Evolutionary conservation across 768 basidiomycete species (phyloP), one percentile per base, ranked within the genome.

Genomic region (Sutorius australiensis): DNA sequence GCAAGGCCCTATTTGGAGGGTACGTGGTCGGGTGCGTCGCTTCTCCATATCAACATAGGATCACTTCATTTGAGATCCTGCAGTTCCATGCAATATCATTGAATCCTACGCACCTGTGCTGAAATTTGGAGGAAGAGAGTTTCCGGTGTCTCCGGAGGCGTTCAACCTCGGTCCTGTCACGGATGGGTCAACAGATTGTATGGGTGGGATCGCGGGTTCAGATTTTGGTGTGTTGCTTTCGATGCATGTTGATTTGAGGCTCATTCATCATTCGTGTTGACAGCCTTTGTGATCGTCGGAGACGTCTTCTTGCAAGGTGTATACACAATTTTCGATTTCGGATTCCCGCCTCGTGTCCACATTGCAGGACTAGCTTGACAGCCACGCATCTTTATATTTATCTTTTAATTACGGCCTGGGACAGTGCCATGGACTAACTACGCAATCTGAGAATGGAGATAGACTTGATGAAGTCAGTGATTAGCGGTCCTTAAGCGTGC

Each of bases 131-230:
- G 69, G 68, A 16, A 61, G 60, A 44, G 33, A 54, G 5, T 78
- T 74, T 62, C 13, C 39, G 17, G 66, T 79, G 50, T 54, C 63
- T 21, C 42, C 63, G 4, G 57, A 50, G 8, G 61, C 61, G 28
- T 72, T 70, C 69, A 77, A 76, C 62, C 60, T 80, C 5, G 80
- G 78, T 8, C 57, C 59, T 10, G 45, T 56, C 8, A 6, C 3
- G 13, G 2, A 11, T 1, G 27, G 10, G 3, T 67, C 67, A 27
- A 48, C 58, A 6, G 49, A 61, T 19, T 75, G 75, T 51, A 49
- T 71, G 2, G 67, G 69, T 30, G 70, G 67, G 6, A 57, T 76
- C 38, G 50, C 19, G 8, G 38, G 56, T 50, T 38, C 46, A 34
- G 49, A 13, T 39, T 48, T 37, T 54, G 7, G 64, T 58, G 38